phyloP scores from a whole-genome alignment of 2,329 filamentous ascomycete genomes.

The Colletotrichum somersetense region DNA sequence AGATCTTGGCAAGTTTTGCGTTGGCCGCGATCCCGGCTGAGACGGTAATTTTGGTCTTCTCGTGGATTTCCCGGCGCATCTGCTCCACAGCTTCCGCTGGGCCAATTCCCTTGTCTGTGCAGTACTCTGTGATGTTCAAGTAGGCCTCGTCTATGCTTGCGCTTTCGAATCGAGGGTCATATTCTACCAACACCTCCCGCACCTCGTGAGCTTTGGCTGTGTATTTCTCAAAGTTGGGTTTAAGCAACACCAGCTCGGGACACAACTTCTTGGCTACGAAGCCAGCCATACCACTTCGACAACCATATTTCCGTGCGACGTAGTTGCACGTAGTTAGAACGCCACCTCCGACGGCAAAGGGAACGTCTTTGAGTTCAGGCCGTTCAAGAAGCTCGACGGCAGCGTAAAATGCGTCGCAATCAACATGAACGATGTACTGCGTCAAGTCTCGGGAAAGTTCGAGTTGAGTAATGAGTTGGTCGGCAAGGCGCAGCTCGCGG shows the following conservation, averaged over 20 bases:
- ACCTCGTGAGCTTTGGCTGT: slow-evolving; percentile 90
- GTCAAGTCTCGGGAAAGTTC: slow-evolving; percentile 84
- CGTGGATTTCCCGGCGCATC: slow-evolving; percentile 81
- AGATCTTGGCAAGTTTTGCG: slow-evolving; percentile 93
- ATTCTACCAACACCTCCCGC: slow-evolving; percentile 83
- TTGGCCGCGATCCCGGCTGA: slow-evolving; percentile 96
- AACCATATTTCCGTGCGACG: slow-evolving; percentile 88
- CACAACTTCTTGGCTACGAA: slow-evolving; percentile 97
- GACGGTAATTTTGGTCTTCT: slow-evolving; percentile 85
- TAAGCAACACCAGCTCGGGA: slow-evolving; percentile 84
- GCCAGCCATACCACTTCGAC: slow-evolving; percentile 93
- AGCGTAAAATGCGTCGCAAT: slow-evolving; percentile 98
- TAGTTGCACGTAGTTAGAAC: slow-evolving; percentile 84
- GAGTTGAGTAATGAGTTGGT: slow-evolving; percentile 83
- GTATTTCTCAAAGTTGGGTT: slow-evolving; percentile 92
- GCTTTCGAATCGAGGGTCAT: slow-evolving; percentile 91
- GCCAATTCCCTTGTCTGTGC: slow-evolving; percentile 72
- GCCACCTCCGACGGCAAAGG: slow-evolving; percentile 87
- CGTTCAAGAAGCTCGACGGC: slow-evolving; percentile 89
- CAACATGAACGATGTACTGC: slow-evolving; percentile 89
- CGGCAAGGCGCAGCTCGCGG: slow-evolving; percentile 79
- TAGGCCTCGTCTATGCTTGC: slow-evolving; percentile 98
- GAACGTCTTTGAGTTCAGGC: slow-evolving; percentile 86
- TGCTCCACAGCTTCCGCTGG: slow-evolving; percentile 82
- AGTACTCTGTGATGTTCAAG: slow-evolving; percentile 93